Evolutionary conservation across 306 rosid genomes (phyloP).

Genomic region (Nissolia schottii): DNA sequence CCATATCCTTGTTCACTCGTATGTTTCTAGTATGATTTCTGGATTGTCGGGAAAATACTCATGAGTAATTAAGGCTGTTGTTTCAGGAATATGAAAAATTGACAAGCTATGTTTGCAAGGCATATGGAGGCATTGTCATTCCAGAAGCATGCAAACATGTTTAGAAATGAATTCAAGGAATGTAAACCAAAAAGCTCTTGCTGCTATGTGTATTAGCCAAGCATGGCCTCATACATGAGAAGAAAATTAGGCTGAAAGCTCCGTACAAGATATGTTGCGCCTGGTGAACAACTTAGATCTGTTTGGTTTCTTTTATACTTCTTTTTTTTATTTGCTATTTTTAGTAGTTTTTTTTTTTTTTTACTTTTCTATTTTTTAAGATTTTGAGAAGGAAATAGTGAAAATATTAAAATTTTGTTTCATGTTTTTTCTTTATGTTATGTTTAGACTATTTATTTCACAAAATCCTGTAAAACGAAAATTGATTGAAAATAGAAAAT

Average conservation of each 20-base stretch:
- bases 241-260: background rate
- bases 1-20: too few relatives aligned
- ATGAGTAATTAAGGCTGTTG: background rate
- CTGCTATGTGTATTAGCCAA: background rate
- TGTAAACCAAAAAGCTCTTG: background rate
- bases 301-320: too few relatives aligned
- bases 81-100: slow-evolving; percentile 36
- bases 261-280: background rate
- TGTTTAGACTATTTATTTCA: too few relatives aligned
- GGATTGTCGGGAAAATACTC: background rate
- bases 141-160: slow-evolving; percentile 25
- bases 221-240: background rate
- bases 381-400: too few relatives aligned
- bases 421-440: too few relatives aligned
- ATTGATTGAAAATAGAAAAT: too few relatives aligned
- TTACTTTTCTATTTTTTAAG: too few relatives aligned
- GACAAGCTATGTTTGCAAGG: slow-evolving; percentile 27
- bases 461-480: too few relatives aligned
- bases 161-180: background rate
- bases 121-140: slow-evolving; percentile 22
- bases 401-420: too few relatives aligned
- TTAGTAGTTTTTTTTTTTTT: too few relatives aligned
- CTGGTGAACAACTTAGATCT: background rate
- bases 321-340: too few relatives aligned
- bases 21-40: background rate